Evolutionary conservation across 371 early-diverging fungal species (phyloP), one percentile per base, ranked within the genome.

Genomic region (Mortierella sp.): DNA sequence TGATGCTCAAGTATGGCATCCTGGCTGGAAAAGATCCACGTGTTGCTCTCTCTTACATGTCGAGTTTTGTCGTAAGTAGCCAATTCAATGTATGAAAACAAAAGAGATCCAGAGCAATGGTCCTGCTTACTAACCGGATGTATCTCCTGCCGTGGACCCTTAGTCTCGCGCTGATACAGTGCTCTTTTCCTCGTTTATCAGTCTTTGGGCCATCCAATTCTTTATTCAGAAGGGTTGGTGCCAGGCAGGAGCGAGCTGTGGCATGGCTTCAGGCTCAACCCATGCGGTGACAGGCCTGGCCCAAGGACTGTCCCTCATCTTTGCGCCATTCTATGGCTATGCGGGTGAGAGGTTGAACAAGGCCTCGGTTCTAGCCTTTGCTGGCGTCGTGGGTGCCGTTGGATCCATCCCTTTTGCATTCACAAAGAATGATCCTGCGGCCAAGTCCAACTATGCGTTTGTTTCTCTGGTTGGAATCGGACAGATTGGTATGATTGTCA

Each of bases 401-500:
- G 85, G 92, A 0, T 92, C 89, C 65, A 66, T 90, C 16, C 83
- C 89, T 4, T 84, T 93, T 74, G 87, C 86, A 7, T 83, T 89
- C 68, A 82, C 85, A 0, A 64, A 66, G 28, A 50, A 69, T 12
- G 84, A 87, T 53, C 94, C 95, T 11, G 85, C 86, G 1, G 66
- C 81, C 28, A 79, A 81, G 16, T 63, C 85, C 12, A 85, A 88
- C 62, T 85, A 82, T 62, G 80, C 82, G 3, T 84, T 83, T 62
- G 86, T 91, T 21, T 79, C 82, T 19, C 65, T 95, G 47, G 76
- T 91, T 30, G 94, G 94, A 9, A 69, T 90, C 50, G 92, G 91
- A 21, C 89, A 93, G 75, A 92, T 91, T 63, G 95, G 92, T 60
- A 87, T 93, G 85, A 91, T 95, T 50, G 87, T 93, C 47, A 85